A percentile compares a stretch with the other conserved stretches of the same genome.
Conservation (phyloP, 2,329 filamentous ascomycete genomes). For the Aspergillus sp. region DNA sequence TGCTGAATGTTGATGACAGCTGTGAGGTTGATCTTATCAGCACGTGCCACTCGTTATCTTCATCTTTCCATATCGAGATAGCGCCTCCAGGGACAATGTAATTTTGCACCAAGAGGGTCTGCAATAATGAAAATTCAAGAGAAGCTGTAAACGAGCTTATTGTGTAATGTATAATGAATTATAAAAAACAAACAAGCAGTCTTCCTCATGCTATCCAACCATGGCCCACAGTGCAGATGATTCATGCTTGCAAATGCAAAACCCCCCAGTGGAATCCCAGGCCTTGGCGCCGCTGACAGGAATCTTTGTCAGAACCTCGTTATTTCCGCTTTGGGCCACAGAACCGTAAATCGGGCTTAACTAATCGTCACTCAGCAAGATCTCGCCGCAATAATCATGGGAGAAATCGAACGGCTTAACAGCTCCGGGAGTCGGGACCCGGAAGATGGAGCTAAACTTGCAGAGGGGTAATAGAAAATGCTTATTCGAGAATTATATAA, state of each 20-base stretch:
- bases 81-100: background rate
- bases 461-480: background rate
- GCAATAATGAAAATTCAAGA: background rate
- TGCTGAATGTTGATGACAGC: constrained; percentile 8
- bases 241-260: constrained; percentile 6
- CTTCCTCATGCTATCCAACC: background rate
- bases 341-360: background rate
- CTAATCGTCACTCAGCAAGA: background rate
- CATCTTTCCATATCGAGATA: background rate
- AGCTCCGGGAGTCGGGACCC: background rate
- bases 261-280: background rate
- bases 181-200: background rate
- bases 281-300: constrained; percentile 25
- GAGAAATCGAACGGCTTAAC: background rate
- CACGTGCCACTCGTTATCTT: constrained; percentile 12
- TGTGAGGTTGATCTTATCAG: constrained; percentile 19
- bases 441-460: background rate
- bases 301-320: constrained; percentile 23
- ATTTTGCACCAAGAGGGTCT: background rate
- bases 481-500: constrained; percentile 21
- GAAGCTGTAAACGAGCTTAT: background rate
- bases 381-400: background rate
- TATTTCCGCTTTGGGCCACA: background rate
- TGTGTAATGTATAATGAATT: background rate
- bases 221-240: background rate